These are phyloP conservation scores for Microglena sp. DNA, from an alignment of 139 green algal genomes.

Conservation along the genomic window DNA sequence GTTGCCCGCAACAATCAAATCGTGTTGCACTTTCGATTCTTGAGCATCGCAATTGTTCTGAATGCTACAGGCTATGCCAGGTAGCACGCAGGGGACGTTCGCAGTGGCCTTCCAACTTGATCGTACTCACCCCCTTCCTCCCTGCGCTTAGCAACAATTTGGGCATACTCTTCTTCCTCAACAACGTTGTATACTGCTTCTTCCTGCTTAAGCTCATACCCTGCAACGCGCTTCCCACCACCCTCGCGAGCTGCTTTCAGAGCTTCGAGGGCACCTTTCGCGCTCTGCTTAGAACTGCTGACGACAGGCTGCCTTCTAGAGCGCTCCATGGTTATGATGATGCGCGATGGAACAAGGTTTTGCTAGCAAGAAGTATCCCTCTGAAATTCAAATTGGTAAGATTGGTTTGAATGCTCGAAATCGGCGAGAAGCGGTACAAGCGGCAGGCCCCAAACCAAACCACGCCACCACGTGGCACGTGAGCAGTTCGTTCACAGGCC, in stretches of 20 bases:
- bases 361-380: too few relatives aligned
- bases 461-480: too few relatives aligned
- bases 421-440: too few relatives aligned
- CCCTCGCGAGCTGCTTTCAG: slow-evolving; percentile 29
- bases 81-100: background rate
- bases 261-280: slow-evolving; percentile 4
- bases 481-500: too few relatives aligned
- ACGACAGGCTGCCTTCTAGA: slow-evolving; percentile 8
- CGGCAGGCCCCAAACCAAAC: too few relatives aligned
- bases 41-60: background rate
- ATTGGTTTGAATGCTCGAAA: too few relatives aligned
- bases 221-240: slow-evolving; percentile 36
- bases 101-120: background rate
- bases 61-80: background rate
- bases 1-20: background rate
- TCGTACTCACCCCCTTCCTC: slow-evolving; percentile 51
- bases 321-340: slow-evolving; percentile 6
- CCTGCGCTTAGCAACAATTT: slow-evolving; percentile 74
- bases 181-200: slow-evolving; percentile 82
- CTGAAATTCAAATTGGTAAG: too few relatives aligned
- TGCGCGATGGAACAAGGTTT: too few relatives aligned
- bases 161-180: slow-evolving; percentile 77
- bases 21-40: background rate
- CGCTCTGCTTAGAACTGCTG: background rate
- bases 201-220: slow-evolving; percentile 71